phyloP scores from a whole-genome alignment of 2,329 filamentous ascomycete genomes.

The Hypoxylon sp. region DNA sequence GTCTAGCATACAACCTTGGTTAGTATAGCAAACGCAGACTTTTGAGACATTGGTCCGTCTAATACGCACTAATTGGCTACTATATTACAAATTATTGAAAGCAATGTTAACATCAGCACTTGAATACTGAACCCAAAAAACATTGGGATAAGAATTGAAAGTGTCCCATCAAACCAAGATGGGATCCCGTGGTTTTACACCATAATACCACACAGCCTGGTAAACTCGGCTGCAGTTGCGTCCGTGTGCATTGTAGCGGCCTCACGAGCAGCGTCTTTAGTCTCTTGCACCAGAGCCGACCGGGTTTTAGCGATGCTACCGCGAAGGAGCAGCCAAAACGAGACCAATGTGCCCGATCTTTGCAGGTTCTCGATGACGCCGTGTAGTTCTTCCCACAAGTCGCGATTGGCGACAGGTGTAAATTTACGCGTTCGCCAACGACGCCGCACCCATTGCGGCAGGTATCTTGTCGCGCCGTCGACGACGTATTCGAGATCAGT shows the following conservation, averaged over 20 bases:
- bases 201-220: slow-evolving; percentile 49
- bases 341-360: slow-evolving; percentile 46
- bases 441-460: slow-evolving; percentile 58
- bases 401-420: slow-evolving; percentile 56
- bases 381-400: slow-evolving; percentile 62
- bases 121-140: background rate
- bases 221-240: slow-evolving; percentile 44
- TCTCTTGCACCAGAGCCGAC: slow-evolving; percentile 45
- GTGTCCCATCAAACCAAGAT: background rate
- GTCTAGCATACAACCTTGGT: too few species aligned
- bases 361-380: slow-evolving; percentile 44
- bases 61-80: too few species aligned
- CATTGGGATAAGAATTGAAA: background rate
- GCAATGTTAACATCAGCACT: too few species aligned
- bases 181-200: slow-evolving; percentile 16
- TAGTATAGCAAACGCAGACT: too few species aligned
- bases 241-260: slow-evolving; percentile 41
- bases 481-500: slow-evolving; percentile 65
- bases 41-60: too few species aligned
- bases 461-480: slow-evolving; percentile 58
- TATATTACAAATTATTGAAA: too few species aligned
- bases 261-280: slow-evolving; percentile 45
- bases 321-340: slow-evolving; percentile 51
- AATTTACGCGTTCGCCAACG: slow-evolving; percentile 55
- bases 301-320: slow-evolving; percentile 28